phyloP scores from a whole-genome alignment of 345 rosid species.

The Isatis tinctoria region DNA sequence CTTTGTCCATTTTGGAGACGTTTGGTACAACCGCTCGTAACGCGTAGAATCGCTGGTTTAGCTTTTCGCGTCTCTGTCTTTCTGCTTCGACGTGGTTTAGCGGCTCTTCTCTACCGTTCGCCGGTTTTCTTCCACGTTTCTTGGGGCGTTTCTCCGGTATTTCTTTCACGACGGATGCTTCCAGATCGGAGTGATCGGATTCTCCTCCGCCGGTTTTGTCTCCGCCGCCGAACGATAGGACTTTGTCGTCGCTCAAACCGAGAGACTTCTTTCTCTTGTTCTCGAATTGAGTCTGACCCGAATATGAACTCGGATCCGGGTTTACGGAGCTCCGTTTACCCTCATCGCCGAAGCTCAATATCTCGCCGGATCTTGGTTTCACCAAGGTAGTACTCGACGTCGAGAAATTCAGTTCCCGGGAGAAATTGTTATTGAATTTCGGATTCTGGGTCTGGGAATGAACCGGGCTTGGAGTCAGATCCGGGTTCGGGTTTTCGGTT shows the following conservation, averaged over 20 bases:
- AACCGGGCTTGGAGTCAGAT: constrained; percentile 30
- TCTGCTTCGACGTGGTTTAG: constrained; percentile 98
- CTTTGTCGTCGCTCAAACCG: constrained; percentile 51
- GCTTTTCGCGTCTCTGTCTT: constrained; percentile 95
- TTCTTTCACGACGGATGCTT: constrained; percentile 84
- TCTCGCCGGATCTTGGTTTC: constrained; percentile 78
- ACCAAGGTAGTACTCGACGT: constrained; percentile 47
- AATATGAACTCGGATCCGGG: constrained; percentile 36
- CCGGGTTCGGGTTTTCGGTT: constrained; percentile 31
- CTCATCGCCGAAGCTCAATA: constrained; percentile 73
- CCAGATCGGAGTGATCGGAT: constrained; percentile 92
- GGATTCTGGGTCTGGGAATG: constrained; percentile 31
- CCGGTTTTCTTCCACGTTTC: constrained; percentile 93
- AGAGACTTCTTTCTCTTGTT: constrained; percentile 58
- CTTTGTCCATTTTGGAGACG: constrained; percentile 97
- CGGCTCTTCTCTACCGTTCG: constrained; percentile 95
- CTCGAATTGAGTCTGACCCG: constrained; percentile 53
- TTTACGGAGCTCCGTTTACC: constrained; percentile 39
- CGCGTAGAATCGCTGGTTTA: constrained; percentile 90
- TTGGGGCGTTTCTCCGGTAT: constrained; percentile 79
- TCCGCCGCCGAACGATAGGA: constrained; percentile 73
- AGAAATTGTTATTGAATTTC: constrained; percentile 27
- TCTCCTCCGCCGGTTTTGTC: constrained; percentile 62
- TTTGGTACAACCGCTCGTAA: constrained; percentile 94
- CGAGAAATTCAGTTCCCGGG: constrained; percentile 69